A percentile compares a stretch with the other conserved stretches of the same genome.
Evolutionary conservation across 2,329 filamentous ascomycete species (phyloP).

Genomic region (Cladophialophora psammophila): DNA sequence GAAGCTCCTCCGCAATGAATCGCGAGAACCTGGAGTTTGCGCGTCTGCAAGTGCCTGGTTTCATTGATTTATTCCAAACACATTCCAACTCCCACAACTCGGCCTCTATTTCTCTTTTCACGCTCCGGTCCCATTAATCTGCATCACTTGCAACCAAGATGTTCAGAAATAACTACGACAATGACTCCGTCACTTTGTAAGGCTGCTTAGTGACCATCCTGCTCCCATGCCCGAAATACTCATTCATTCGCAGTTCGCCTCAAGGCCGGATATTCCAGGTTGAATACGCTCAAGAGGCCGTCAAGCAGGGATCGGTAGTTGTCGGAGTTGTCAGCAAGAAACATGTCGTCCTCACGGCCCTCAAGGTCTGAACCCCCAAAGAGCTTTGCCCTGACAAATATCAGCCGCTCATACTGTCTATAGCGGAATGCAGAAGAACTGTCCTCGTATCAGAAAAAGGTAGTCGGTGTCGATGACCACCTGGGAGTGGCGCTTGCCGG

Average conservation of each 20-base stretch:
- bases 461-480: constrained; percentile 95
- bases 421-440: constrained; percentile 99
- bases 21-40: constrained; percentile 24
- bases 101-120: constrained; percentile 12
- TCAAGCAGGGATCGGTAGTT: constrained; percentile 98
- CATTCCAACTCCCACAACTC: constrained; percentile 12
- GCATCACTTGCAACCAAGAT: constrained; percentile 62
- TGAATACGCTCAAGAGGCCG: constrained; percentile 97
- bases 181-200: constrained; percentile 99
- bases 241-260: constrained; percentile 73
- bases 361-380: constrained; percentile 73
- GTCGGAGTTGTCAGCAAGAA: constrained; percentile 98
- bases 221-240: constrained; percentile 18
- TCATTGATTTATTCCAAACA: constrained; percentile 13
- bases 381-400: constrained; percentile 29
- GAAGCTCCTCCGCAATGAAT: constrained; percentile 17
- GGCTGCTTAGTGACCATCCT: constrained; percentile 43
- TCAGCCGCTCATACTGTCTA: constrained; percentile 26
- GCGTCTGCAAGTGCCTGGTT: constrained; percentile 30
- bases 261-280: constrained; percentile 99
- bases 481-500: constrained; percentile 95
- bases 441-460: constrained; percentile 99
- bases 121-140: constrained; percentile 11
- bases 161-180: constrained; percentile 99
- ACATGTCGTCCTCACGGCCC: constrained; percentile 90